Base-by-base conservation (phyloP, 1,284 basidiomycete genomes). In the Sporisorium reilianum region DNA sequence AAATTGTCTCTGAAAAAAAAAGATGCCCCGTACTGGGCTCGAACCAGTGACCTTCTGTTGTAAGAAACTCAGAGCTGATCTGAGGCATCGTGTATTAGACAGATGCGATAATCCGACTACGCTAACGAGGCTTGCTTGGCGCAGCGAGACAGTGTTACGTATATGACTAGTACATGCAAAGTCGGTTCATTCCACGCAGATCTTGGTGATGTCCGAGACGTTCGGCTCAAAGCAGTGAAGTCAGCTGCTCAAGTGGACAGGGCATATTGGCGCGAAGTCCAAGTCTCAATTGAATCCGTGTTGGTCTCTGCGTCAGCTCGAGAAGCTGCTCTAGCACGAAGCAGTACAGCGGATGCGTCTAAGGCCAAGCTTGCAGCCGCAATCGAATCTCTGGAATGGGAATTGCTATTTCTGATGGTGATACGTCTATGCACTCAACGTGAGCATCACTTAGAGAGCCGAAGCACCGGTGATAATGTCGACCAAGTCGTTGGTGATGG, bases 401-500 rank as follows among this genome's bases (percentile, higher is more conserved):
- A 26, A 26, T 16, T 49, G 41, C 46, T 23, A 48, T 60, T 59
- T 38, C 56, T 50, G 46, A 22, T 22, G 46, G 38, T 54, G 50
- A 36, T 40, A 11, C 32, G 30, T 48, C 45, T 45, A 28, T 30
- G n/a, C 30, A 7, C 28, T 23, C 8, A 23, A 18, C 32, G 22
- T 9, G 25, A n/a, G 14, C 1, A 14, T 26, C 5, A 28, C 42
- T 75, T 71, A 80, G 44, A 84, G 76, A 86, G 87, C 76, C 87
- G 82, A 85, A 55, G 85, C 85, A 93, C 93, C 93, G 80, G 93
- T 95, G 84, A 95, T 95, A 83, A 95, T 95, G 87, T 95, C 93
- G 82, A 95, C 93, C 79, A 95, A 88, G 87, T 95, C 94, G 88
- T 95, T 95, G 75, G 94, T 95, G 85, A 98, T 99, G 81, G 94